Conservation (phyloP, 2,329 filamentous ascomycete species). For the Ceratocystis huliohia region DNA sequence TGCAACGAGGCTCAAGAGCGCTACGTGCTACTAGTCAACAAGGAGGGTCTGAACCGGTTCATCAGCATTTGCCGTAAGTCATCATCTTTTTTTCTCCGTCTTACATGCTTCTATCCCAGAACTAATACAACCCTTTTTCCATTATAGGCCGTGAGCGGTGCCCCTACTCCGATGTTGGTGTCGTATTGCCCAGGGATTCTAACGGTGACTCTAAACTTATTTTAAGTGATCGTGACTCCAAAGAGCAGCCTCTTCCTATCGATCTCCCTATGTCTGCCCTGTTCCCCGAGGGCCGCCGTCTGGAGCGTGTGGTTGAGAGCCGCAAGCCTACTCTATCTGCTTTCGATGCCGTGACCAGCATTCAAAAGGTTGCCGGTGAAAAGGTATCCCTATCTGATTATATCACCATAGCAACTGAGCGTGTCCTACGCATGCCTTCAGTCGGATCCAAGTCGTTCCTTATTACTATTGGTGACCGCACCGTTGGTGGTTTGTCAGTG, state of each 20-base stretch:
- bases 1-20: constrained; percentile 95
- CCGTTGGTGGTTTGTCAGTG: constrained; percentile 75
- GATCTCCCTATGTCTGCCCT: constrained; percentile 79
- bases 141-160: constrained; percentile 65
- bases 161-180: constrained; percentile 82
- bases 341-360: constrained; percentile 56
- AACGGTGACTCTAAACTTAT: constrained; percentile 59
- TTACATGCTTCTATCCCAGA: constrained; percentile 11
- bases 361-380: constrained; percentile 51
- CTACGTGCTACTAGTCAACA: constrained; percentile 82
- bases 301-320: constrained; percentile 61
- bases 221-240: constrained; percentile 67
- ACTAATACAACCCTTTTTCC: constrained; percentile 13
- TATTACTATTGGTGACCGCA: constrained; percentile 90
- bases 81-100: constrained; percentile 1
- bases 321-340: constrained; percentile 52
- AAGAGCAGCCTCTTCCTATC: constrained; percentile 63
- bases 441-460: constrained; percentile 97
- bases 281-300: constrained; percentile 76
- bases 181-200: constrained; percentile 50
- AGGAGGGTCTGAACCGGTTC: constrained; percentile 67
- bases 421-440: constrained; percentile 72
- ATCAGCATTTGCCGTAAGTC: constrained; percentile 46
- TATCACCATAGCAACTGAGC: constrained; percentile 55
- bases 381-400: constrained; percentile 41